Base-by-base conservation (phyloP, 2,329 filamentous ascomycete genomes). In the Zasmidium citrigriseum region DNA sequence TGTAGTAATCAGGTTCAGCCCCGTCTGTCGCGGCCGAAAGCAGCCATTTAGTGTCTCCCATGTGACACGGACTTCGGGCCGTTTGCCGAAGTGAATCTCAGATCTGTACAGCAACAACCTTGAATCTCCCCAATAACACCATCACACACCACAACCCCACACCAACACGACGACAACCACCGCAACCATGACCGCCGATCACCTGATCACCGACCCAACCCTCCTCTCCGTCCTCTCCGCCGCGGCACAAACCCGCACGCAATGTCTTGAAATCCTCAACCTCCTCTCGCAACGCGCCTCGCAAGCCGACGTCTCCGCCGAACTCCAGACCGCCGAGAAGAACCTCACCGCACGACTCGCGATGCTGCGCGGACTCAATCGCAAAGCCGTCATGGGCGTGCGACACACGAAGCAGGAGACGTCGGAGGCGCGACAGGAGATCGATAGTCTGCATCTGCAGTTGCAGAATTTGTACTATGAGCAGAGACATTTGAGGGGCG, bases 391-490 rank as follows among this genome's bases (percentile, higher is more conserved):
- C 64, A 83, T 96, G 67, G 83, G 86, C 25, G 90, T 92, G 25
- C 87, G 95, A 64, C 86, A 91, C 66, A 96, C 93, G 14, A 98
- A 98, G 74, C 82, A 89, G 54, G 81, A 86, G 67, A 98, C 95
- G 0, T 89, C 91, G 25, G 91, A 96, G 74, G 90, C 89, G 50
- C 86, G 93, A 50, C 90, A 93, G 68, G 91, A 96, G 76, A 91
- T 98, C 64, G 95, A 99, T 73, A 86, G 88, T 51, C 81, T 99
- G 61, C 93, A 98, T 72, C 82, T 99, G 38, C 90, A 96, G 71
- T 82, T 99, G 55, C 93, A 98, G 76, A 99, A 99, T 71, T 79
- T 99, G 7, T 96, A 95, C 74, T 99, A 99, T 72, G 93, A 99
- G 75, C 93, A 98, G 77, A 83, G 91, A 55, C 92, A 97, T 75